Evolutionary conservation across 768 basidiomycete genomes (phyloP).

Genomic region (Tulasnella sp.): DNA sequence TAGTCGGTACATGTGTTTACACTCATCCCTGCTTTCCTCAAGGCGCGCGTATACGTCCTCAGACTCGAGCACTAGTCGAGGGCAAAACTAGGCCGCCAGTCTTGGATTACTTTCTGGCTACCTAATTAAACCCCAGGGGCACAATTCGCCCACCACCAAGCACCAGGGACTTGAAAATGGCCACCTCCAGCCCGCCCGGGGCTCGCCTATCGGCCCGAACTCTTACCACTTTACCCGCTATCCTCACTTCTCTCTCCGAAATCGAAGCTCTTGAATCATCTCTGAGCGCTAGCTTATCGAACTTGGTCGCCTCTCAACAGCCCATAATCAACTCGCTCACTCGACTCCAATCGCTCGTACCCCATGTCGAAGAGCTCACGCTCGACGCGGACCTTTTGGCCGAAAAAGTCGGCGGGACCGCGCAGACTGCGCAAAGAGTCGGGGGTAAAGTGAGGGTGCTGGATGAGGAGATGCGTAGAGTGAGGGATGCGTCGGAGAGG

Average conservation of each 20-base stretch:
- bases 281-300: constrained; percentile 71
- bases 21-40: not conserved
- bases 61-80: not conserved
- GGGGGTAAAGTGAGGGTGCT: constrained; percentile 87
- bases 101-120: not conserved
- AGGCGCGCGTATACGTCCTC: not conserved
- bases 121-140: not conserved
- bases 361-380: constrained; percentile 65
- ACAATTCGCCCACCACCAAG: not conserved
- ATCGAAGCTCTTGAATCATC: constrained; percentile 76
- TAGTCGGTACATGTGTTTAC: not conserved
- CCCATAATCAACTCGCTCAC: constrained; percentile 65
- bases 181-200: not conserved
- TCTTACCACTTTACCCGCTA: constrained; percentile 67
- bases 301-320: constrained; percentile 67
- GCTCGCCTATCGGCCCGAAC: constrained; percentile 33
- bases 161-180: not conserved
- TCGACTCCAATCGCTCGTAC: constrained; percentile 62
- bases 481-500: constrained; percentile 87
- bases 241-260: constrained; percentile 69
- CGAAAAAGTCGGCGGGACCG: constrained; percentile 68
- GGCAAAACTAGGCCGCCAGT: not conserved
- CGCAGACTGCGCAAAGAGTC: constrained; percentile 80
- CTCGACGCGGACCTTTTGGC: constrained; percentile 60
- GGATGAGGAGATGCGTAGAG: constrained; percentile 91